These are phyloP conservation scores for Mycocalia duriaeana DNA, from an alignment of 1,284 basidiomycete genomes.

Conservation along the genomic window DNA sequence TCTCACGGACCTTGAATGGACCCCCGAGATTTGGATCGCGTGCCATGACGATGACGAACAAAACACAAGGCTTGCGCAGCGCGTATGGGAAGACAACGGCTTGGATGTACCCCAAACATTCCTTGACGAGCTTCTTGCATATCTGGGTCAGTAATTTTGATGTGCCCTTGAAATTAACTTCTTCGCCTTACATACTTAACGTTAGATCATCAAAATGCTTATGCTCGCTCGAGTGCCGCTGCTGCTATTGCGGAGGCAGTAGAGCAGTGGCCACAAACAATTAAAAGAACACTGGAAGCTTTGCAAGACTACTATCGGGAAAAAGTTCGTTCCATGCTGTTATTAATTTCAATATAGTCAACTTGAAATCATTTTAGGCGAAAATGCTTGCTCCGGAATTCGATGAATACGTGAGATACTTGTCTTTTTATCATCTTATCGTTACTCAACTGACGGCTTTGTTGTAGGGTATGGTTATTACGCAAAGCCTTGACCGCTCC, in stretches of 20 bases:
- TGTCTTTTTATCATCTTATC: too few relatives aligned
- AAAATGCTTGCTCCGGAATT: conserved; percentile 87
- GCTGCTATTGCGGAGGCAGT: conserved; percentile 77
- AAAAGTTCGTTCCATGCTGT: conserved; percentile 43
- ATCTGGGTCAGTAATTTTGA: conserved; percentile 82
- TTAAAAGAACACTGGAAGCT: conserved; percentile 40
- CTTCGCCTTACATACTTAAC: background rate
- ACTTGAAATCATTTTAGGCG: conserved; percentile 39
- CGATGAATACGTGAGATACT: conserved; percentile 78
- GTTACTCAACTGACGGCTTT: too few relatives aligned
- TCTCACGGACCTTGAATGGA: conserved; percentile 92
- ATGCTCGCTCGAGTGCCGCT: conserved; percentile 77
- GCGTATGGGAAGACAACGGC: conserved; percentile 96
- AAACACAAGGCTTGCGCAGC: conserved; percentile 78
- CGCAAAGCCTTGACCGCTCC: conserved; percentile 81
- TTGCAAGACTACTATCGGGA: conserved; percentile 79
- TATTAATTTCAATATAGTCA: background rate
- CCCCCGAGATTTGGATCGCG: conserved; percentile 84
- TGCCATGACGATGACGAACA: conserved; percentile 92
- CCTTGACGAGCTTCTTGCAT: conserved; percentile 57
- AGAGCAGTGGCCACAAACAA: conserved; percentile 69
- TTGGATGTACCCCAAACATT: conserved; percentile 82
- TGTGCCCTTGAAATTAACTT: conserved; percentile 26
- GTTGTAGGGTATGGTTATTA: conserved; percentile 88
- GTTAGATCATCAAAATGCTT: conserved; percentile 76